Conservation (phyloP, 345 rosid genomes). For the Raphanus raphanistrum region DNA sequence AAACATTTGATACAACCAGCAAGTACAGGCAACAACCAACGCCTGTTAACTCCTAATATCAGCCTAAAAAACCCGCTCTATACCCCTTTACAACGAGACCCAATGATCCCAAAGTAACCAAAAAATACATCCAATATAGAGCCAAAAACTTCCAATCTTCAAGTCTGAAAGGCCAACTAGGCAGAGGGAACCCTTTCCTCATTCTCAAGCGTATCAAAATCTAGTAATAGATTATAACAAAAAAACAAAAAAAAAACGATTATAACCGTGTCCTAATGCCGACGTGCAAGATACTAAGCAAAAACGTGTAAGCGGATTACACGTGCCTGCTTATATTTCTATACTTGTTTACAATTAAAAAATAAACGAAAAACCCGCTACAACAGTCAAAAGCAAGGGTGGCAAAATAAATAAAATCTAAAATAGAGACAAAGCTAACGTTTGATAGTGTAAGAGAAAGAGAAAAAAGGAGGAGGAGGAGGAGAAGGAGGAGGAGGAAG, state of each 20-base stretch:
- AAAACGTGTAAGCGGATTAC: slow-evolving; percentile 25
- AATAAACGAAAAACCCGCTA: slow-evolving; percentile 30
- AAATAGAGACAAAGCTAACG: slow-evolving; percentile 21
- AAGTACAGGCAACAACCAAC: too few species aligned
- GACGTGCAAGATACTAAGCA: slow-evolving; percentile 33
- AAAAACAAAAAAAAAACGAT: background rate
- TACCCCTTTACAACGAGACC: too few species aligned
- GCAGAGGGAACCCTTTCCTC: too few species aligned
- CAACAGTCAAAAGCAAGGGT: slow-evolving; percentile 30
- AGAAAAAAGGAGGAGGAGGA: background rate
- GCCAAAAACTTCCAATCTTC: too few species aligned
- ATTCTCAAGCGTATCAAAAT: too few species aligned
- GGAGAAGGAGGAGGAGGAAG: slow-evolving; percentile 32
- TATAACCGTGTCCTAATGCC: slow-evolving; percentile 8
- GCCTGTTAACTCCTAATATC: too few species aligned
- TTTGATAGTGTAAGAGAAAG: slow-evolving; percentile 14
- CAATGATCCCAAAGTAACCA: too few species aligned
- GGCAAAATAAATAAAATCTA: slow-evolving; percentile 23
- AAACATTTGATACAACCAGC: too few species aligned
- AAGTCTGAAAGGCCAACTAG: too few species aligned
- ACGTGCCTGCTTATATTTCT: slow-evolving; percentile 23
- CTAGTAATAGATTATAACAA: too few species aligned
- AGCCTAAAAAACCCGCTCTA: too few species aligned
- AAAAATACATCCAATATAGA: too few species aligned
- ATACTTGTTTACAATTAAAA: slow-evolving; percentile 24